phyloP scores from a whole-genome alignment of 2,329 filamentous ascomycete species.

The Rhytidhysteron rufulum region DNA sequence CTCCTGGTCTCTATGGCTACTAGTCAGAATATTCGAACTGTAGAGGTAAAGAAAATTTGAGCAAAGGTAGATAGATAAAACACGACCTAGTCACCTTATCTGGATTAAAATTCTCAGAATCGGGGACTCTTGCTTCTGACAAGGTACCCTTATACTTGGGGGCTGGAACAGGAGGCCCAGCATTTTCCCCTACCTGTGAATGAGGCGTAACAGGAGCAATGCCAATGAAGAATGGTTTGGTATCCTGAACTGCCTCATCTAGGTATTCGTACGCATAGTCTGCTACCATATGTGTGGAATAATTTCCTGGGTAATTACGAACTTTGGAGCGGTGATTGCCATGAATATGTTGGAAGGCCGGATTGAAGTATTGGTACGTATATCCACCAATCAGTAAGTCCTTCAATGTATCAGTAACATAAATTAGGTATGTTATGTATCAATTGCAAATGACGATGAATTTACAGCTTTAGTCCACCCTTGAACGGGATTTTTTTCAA shows the following conservation, averaged over 20 bases:
- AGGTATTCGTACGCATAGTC: conserved; percentile 59
- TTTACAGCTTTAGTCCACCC: too few relatives aligned
- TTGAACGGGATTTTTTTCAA: too few relatives aligned
- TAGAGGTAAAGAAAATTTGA: too few relatives aligned
- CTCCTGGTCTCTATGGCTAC: too few relatives aligned
- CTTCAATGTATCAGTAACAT: too few relatives aligned
- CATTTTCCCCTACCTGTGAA: conserved; percentile 45
- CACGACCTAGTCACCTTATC: conserved; percentile 40
- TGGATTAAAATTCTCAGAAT: conserved; percentile 65
- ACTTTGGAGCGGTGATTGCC: conserved; percentile 56
- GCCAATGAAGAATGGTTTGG: conserved; percentile 63
- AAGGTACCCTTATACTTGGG: conserved; percentile 63
- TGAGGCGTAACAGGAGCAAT: conserved; percentile 67
- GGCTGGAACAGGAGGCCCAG: conserved; percentile 51
- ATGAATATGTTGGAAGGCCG: conserved; percentile 60
- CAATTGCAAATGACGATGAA: too few relatives aligned
- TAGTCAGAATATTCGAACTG: too few relatives aligned
- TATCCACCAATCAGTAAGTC: conserved; percentile 62
- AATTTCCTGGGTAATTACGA: conserved; percentile 52
- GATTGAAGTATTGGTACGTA: conserved; percentile 66
- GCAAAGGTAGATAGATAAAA: too few relatives aligned
- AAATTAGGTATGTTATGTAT: too few relatives aligned
- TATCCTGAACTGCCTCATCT: conserved; percentile 53
- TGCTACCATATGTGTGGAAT: conserved; percentile 58
- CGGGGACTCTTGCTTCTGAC: conserved; percentile 54